Conservation (phyloP, 2,329 filamentous ascomycete species). For the Cercospora sp. region DNA sequence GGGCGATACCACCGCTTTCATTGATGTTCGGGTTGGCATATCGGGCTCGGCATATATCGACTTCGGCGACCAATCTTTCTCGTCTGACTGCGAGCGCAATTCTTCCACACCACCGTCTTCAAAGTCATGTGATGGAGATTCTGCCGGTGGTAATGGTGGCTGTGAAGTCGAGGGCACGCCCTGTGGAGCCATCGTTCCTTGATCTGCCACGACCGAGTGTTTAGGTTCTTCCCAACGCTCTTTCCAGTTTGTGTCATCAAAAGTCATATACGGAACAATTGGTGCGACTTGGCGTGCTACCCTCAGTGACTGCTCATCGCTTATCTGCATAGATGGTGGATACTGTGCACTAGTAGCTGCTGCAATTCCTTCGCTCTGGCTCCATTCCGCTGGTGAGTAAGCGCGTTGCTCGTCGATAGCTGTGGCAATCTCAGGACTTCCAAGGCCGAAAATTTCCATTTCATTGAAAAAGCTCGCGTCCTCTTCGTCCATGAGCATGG, state of each 20-base stretch:
- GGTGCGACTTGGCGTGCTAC: background rate
- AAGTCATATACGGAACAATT: background rate
- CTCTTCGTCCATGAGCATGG: slow-evolving; percentile 36
- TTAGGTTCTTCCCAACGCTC: background rate
- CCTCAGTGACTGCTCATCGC: background rate
- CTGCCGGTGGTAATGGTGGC: background rate
- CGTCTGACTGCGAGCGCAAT: background rate
- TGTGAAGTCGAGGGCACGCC: background rate
- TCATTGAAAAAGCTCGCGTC: background rate
- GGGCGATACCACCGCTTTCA: slow-evolving; percentile 26
- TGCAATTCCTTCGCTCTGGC: background rate
- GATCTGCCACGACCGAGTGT: background rate
- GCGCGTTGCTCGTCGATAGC: background rate
- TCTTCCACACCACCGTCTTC: background rate
- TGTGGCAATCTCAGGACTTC: background rate
- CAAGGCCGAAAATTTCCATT: background rate
- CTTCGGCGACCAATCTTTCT: background rate
- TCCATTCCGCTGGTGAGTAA: background rate
- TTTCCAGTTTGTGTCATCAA: background rate
- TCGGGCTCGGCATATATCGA: slow-evolving; percentile 16
- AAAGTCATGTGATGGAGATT: background rate
- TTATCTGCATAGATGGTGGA: background rate
- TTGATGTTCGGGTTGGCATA: slow-evolving; percentile 11
- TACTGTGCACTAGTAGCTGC: background rate
- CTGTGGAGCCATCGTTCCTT: background rate